Base-by-base conservation (phyloP, 352 stramenopile genomes). In the Pythium scleroteichum region DNA sequence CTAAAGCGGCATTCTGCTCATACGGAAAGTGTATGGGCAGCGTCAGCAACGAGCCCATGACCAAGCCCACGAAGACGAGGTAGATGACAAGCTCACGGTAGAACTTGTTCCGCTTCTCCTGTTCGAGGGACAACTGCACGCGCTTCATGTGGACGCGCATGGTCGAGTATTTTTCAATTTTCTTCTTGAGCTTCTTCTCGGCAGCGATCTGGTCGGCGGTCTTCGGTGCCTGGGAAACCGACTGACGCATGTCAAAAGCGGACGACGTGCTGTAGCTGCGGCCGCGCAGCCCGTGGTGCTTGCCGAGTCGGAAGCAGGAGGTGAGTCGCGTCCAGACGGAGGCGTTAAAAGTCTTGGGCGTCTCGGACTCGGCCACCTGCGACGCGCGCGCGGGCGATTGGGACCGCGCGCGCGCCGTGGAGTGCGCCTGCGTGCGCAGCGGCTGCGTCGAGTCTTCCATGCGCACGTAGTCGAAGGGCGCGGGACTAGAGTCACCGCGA, bases 121-220 rank as follows among this genome's bases (percentile, higher is more conserved):
- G 80, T 62, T 92, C 81, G 23, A 91, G 70, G 53, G 78, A 87
- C 35, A 90, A 64, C 60, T 91, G 83, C 69, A 91, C 83, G 58
- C 82, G 79, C 62, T 90, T 93, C 81, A 93, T 91, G 71, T 93
- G 78, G 49, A 93, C 79, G 33, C 83, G 77, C 81, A 90, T 90
- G n/a, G 66, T 91, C 51, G 81, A 90, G 69, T 88, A 91, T 57
- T 53, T 58, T 38, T 56, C 60, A 52, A 68, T 60, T 39, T 58
- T 51, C 40, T 56, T 39, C 57, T 64, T 64, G 47, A 64, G 48
- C 19, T 64, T 51, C 26, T 64, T 64, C 45, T 64, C 45, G 32
- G 75, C 71, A 13, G 66, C 53, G 3, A 83, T 32, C 55, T 84
- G 73, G 38, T 82, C 78, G 39, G 72, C 62, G 0, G 68, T 76